Evolutionary conservation across 2,329 filamentous ascomycete genomes (phyloP), one percentile per base, ranked within the genome.

Genomic region (Talaromyces pinophilus): DNA sequence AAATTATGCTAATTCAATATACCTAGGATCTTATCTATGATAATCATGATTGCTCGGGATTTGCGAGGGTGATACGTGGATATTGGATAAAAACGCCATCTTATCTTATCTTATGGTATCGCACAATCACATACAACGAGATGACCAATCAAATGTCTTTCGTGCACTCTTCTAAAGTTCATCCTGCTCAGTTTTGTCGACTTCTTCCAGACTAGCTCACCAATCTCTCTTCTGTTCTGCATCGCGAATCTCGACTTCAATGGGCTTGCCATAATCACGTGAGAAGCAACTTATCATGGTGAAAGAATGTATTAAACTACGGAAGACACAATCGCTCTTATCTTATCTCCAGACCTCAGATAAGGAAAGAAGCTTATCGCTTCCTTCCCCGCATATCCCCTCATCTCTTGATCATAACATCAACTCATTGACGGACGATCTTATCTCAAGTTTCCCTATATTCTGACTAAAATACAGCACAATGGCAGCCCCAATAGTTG

Each of bases 401-500:
- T 60, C 57, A 60, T 60, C n/a, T 4, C 54, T 25, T 3, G 1
- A 7, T n/a, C 35, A 30, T 33, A 55, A 38, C n/a, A 22, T 38
- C 22, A 61, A 48, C 52, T n/a, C 5, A 35, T n/a, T 6, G 17
- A 55, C 28, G 11, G 19, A n/a, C 6, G 19, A n/a, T 13, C 28
- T n/a, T 1, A 13, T 13, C 17, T 15, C 11, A 59, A 35, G 13
- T 3, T 57, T 59, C 15, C 10, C 19, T 17, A 13, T 33, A 13
- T 25, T 5, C 10, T 6, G 6, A 30, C 13, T 28, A n/a, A 42
- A 40, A 15, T 6, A 57, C 33, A 70, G 38, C 40, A 72, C 70
- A 67, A 70, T 68, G 33, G 70, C 69, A 52, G 79, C 81, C 69
- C 75, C 82, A 28, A 79, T 85, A 67, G 83, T 88, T 61, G 86